These are phyloP conservation scores for Aspergillus sergii DNA, from an alignment of 2,329 filamentous ascomycete species.

Conservation along the genomic window DNA sequence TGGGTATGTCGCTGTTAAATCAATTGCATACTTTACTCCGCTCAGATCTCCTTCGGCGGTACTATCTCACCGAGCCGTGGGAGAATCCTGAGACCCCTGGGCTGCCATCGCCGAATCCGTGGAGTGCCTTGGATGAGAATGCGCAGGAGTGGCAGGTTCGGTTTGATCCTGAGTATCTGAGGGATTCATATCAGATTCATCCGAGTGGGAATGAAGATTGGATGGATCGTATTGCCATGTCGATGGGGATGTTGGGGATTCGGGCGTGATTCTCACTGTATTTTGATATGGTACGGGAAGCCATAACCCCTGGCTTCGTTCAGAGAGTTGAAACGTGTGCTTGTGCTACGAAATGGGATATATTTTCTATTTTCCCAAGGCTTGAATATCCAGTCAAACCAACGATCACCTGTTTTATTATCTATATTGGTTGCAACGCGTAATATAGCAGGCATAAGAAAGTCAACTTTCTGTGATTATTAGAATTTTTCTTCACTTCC, in stretches of 20 bases:
- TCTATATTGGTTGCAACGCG: too few relatives aligned
- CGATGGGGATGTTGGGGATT: slow-evolving; percentile 18
- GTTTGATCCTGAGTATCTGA: slow-evolving; percentile 8
- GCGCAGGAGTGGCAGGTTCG: slow-evolving; percentile 1
- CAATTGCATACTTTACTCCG: not conserved
- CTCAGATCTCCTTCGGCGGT: not conserved
- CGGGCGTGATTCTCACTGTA: not conserved
- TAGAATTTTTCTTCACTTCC: too few relatives aligned
- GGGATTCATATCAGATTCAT: not conserved
- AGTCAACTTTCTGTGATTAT: too few relatives aligned
- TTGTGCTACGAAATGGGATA: not conserved
- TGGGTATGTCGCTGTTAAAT: not conserved
- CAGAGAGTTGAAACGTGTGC: too few relatives aligned
- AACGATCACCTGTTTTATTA: not conserved
- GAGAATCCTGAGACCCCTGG: not conserved
- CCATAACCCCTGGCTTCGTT: too few relatives aligned
- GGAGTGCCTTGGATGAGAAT: not conserved
- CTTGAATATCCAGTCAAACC: not conserved
- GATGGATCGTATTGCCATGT: slow-evolving; percentile 18
- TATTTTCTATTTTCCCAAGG: not conserved
- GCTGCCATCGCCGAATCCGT: not conserved
- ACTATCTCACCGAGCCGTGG: not conserved
- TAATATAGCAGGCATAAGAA: too few relatives aligned
- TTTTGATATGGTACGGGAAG: too few relatives aligned
- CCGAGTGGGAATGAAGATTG: slow-evolving; percentile 7